Conservation (phyloP, 768 basidiomycete genomes). For the Daedaleopsis nitida region DNA sequence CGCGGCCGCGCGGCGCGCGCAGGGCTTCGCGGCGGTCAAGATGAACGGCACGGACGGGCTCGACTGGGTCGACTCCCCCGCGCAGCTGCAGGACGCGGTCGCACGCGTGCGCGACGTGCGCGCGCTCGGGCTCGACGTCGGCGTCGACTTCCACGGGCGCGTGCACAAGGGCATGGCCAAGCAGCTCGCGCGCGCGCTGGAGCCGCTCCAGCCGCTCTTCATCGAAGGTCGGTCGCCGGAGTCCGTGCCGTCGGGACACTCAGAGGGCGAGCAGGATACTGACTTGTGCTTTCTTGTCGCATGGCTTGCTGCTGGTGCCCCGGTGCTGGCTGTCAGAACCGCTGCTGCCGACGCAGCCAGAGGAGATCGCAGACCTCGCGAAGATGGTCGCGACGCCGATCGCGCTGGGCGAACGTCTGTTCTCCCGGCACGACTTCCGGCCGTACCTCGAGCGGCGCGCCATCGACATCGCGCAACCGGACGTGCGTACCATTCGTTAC, state of each 20-base stretch:
- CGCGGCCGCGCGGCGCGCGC: slow-evolving; percentile 53
- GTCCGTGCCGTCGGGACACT: neutral
- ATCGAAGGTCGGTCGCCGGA: slow-evolving; percentile 50
- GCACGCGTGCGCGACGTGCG: slow-evolving; percentile 47
- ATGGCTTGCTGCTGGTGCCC: too few relatives aligned
- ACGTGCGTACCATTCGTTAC: too few relatives aligned
- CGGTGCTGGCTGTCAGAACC: too few relatives aligned
- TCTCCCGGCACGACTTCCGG: slow-evolving; percentile 61
- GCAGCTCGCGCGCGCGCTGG: slow-evolving; percentile 62
- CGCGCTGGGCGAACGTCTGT: slow-evolving; percentile 65
- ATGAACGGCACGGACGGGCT: slow-evolving; percentile 58
- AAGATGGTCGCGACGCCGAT: slow-evolving; percentile 59
- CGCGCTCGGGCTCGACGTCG: slow-evolving; percentile 60
- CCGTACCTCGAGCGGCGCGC: slow-evolving; percentile 65
- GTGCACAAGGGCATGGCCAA: slow-evolving; percentile 71
- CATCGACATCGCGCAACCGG: slow-evolving; percentile 71
- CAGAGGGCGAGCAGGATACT: too few relatives aligned
- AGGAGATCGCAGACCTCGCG: slow-evolving; percentile 63
- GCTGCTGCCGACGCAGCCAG: slow-evolving; percentile 58
- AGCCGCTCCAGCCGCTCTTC: slow-evolving; percentile 61
- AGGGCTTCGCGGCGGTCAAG: slow-evolving; percentile 73
- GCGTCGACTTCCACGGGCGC: slow-evolving; percentile 71
- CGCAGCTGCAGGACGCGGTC: slow-evolving; percentile 50
- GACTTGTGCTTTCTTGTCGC: neutral
- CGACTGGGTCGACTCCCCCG: slow-evolving; percentile 60